Base-by-base conservation (phyloP, 2,329 filamentous ascomycete species). In the Cladophialophora psammophila region DNA sequence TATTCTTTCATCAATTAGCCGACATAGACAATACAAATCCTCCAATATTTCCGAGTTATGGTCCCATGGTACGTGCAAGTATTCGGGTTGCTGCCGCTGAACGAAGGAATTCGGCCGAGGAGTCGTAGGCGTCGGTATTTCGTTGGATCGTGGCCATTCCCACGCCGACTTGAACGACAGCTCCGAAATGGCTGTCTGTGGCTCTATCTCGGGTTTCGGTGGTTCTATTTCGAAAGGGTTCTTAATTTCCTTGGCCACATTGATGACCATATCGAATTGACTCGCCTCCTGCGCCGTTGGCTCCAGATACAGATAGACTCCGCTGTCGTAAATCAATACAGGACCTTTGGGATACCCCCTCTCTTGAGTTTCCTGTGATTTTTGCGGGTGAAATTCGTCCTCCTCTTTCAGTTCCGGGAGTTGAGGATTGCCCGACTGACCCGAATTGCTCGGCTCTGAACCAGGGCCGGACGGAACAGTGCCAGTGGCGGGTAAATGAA, bases 1-100 rank as follows among this genome's bases (percentile, higher is more conserved):
- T 9, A 89, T 82, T 53, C 85, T 81, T 38, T 87, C 84, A 65
- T 90, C 87, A 69, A 90, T 88, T 15, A 88, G 76, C 71, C 87
- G 85, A 72, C 88, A 88, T 8, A 90, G 76, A 12, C 82, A 83
- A 64, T 84, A 80, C 10, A 90, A 77, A 73, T 90, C 87, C 35
- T 88, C 86, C 8, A 90, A 82, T 60, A 90, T 89, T 71, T 90
- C 88, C 12, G 87, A 89, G 74, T 90, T 90, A 76, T 90, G 87
- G 71, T 90, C 87, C 87, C 87, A 90, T 8, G 82, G 83, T 60
- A 90, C 85, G 74, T 90, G 87, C 32, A 90, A 84, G 73, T 90
- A 90, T 73, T 90, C 87, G 2, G 87, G 87, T 38, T 64, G 61
- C 15, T 69, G 67, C 32, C 52, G 52, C n/a, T 48, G 63, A n/a